These are phyloP conservation scores for Gossypium lobatum DNA, from an alignment of 441 rosid genomes.

Conservation along the genomic window DNA sequence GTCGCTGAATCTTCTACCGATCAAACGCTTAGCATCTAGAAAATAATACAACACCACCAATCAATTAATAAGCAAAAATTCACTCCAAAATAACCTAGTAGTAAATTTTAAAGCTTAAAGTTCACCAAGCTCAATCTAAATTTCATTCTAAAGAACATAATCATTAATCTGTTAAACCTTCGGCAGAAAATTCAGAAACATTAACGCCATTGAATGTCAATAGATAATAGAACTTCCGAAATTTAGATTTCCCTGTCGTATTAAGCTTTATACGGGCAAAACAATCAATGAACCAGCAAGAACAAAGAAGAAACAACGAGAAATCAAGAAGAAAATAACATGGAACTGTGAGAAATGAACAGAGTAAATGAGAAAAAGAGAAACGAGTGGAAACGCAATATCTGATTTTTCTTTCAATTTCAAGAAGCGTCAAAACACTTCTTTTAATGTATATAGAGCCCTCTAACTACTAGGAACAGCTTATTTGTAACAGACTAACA, in stretches of 20 bases:
- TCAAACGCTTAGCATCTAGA: slow-evolving; percentile 75
- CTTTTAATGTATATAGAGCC: no score
- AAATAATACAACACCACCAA: background rate
- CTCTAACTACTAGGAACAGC: no score
- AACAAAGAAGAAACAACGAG: no score
- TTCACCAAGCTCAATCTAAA: background rate
- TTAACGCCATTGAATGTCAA: background rate
- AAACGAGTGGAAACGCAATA: no score
- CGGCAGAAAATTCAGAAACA: background rate
- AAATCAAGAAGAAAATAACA: no score
- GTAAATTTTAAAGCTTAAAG: background rate
- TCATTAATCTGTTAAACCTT: background rate
- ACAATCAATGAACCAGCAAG: no score
- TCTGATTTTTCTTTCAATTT: no score
- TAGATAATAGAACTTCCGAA: background rate
- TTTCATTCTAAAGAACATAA: background rate
- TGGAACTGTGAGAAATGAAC: background rate
- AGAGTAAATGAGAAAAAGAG: no score
- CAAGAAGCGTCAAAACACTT: no score
- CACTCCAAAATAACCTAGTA: background rate
- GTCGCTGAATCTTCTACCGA: slow-evolving; percentile 60
- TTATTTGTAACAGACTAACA: no score
- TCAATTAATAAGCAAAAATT: background rate
- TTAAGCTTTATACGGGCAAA: no score
- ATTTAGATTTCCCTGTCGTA: background rate